These are phyloP conservation scores for Solanum raphanifolium DNA, from an alignment of 257 asterid genomes.

Conservation along the genomic window DNA sequence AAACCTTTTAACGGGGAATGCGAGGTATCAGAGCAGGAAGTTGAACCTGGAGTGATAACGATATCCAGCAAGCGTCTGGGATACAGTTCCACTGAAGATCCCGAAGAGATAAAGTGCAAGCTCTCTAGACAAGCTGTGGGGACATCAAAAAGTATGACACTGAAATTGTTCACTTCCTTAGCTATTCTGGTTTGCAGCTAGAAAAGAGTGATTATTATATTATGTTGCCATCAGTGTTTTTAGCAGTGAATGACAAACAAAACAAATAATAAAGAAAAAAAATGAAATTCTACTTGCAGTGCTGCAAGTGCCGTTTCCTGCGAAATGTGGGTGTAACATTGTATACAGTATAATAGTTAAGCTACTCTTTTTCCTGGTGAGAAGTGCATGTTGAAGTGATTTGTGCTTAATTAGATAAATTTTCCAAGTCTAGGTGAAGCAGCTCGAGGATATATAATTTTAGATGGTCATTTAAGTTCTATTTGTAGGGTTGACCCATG, in stretches of 20 bases:
- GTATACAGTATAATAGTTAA: neutral
- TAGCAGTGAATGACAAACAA: neutral
- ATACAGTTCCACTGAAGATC: conserved; percentile 4
- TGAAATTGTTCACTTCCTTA: neutral
- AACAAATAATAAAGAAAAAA: neutral
- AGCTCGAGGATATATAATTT: neutral
- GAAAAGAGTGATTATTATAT: neutral
- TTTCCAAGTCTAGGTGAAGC: neutral
- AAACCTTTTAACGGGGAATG: conserved; percentile 53
- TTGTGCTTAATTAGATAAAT: neutral
- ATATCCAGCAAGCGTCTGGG: conserved; percentile 39
- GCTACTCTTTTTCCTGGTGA: neutral
- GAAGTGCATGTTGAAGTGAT: neutral
- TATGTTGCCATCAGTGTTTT: neutral
- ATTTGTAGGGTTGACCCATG: neutral
- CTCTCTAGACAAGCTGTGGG: neutral
- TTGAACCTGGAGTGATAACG: conserved; percentile 44
- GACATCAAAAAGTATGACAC: neutral
- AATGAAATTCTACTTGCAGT: neutral
- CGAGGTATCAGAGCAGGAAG: conserved; percentile 46
- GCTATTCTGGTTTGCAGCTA: neutral
- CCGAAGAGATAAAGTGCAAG: neutral
- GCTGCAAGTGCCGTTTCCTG: neutral
- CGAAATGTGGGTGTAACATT: neutral
- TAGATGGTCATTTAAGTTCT: neutral